phyloP scores from a whole-genome alignment of 106 monocot genomes.

The Alisma plantagoaquatica region DNA sequence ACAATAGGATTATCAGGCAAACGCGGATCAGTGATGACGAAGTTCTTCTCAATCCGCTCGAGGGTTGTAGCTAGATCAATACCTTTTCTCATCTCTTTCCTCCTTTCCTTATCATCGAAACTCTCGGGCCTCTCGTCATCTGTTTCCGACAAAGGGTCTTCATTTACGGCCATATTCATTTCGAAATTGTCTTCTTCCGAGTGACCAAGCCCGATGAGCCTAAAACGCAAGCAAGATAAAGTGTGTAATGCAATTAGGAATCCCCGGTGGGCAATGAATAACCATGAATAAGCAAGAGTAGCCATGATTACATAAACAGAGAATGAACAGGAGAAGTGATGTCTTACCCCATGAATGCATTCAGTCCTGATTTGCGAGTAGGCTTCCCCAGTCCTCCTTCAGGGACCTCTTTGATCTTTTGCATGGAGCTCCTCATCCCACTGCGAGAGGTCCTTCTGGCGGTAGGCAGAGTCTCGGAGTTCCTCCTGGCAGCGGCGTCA shows the following conservation, averaged over 20 bases:
- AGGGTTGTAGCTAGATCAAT: slow-evolving; percentile 96
- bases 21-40: slow-evolving; percentile 97
- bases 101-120: slow-evolving; percentile 70
- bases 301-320: neutral
- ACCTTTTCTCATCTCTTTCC: slow-evolving; percentile 96
- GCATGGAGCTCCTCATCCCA: slow-evolving; percentile 61
- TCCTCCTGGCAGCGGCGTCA: slow-evolving; percentile 42
- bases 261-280: neutral
- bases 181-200: slow-evolving; percentile 29
- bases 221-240: slow-evolving; percentile 12
- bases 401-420: slow-evolving; percentile 72
- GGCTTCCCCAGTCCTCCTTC: slow-evolving; percentile 58
- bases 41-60: slow-evolving; percentile 98
- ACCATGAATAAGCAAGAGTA: neutral
- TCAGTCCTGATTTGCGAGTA: slow-evolving; percentile 52
- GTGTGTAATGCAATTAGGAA: neutral
- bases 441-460: slow-evolving; percentile 43
- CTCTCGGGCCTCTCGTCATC: slow-evolving; percentile 87
- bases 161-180: slow-evolving; percentile 28
- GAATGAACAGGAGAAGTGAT: neutral
- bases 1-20: slow-evolving; percentile 99
- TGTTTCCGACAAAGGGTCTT: slow-evolving; percentile 41
- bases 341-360: slow-evolving; percentile 79
- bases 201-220: slow-evolving; percentile 59
- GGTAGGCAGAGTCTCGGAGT: slow-evolving; percentile 41